Evolutionary conservation across 2,329 filamentous ascomycete genomes (phyloP).

Genomic region (Remersonia thermophila): DNA sequence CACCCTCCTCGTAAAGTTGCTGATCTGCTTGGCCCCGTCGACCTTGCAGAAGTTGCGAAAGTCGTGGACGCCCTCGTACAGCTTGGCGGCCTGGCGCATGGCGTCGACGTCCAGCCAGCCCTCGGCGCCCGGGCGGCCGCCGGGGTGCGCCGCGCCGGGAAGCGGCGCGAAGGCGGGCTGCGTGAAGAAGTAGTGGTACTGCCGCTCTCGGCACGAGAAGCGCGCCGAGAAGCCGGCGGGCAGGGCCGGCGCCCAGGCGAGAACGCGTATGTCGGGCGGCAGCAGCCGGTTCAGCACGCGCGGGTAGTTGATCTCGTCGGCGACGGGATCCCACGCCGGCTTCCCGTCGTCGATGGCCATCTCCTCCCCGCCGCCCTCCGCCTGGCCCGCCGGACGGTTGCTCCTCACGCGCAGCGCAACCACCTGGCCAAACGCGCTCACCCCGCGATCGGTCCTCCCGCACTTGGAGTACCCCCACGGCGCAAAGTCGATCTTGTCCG

Average conservation of each 20-base stretch:
- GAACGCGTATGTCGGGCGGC: constrained; percentile 75
- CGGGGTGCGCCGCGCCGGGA: constrained; percentile 36
- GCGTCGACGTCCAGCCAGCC: constrained; percentile 80
- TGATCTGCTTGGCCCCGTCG: constrained; percentile 79
- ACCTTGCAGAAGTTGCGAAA: constrained; percentile 97
- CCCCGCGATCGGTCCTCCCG: constrained; percentile 81
- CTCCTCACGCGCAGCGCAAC: constrained; percentile 74
- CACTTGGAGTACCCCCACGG: constrained; percentile 90
- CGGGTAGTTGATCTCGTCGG: constrained; percentile 75
- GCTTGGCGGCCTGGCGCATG: constrained; percentile 71
- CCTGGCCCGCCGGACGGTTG: constrained; percentile 41
- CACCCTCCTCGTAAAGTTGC: constrained; percentile 68
- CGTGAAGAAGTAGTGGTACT: constrained; percentile 96
- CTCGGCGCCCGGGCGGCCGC: constrained; percentile 23
- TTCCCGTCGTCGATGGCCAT: constrained; percentile 12
- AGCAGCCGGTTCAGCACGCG: constrained; percentile 76
- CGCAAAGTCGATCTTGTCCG: constrained; percentile 60
- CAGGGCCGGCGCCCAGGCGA: constrained; percentile 84
- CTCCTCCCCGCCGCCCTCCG: constrained; percentile 2
- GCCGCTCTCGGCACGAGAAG: constrained; percentile 82
- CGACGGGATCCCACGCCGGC: constrained; percentile 37
- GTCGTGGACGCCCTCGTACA: constrained; percentile 75
- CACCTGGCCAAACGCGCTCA: constrained; percentile 95
- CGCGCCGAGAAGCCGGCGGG: constrained; percentile 75
- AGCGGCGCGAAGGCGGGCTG: constrained; percentile 73